Base-by-base conservation (phyloP, 768 basidiomycete species). In the Tulasnella calospora region DNA sequence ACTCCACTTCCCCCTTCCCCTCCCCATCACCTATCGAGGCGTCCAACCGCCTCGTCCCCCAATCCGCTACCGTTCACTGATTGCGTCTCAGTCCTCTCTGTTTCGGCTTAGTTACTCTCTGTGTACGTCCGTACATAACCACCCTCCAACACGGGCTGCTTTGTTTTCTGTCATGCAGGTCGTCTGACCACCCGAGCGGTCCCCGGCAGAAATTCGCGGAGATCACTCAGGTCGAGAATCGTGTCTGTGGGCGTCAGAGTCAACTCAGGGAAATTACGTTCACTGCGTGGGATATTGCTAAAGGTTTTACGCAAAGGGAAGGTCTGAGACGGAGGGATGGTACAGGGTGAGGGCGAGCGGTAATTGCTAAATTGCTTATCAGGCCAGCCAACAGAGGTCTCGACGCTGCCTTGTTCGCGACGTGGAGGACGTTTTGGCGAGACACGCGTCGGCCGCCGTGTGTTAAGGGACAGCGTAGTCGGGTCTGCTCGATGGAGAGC, bases 341-440 rank as follows among this genome's bases (percentile, higher is more conserved):
- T 40, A 46, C 38, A 40, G 17, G 15, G 38, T 33, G 21, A 36
- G 36, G 23, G 71, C 36, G 71, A 40, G 71, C 38, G 36, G 71
- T 40, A 72, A 72, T 72, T 72, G 71, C 71, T 72, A 72, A 72
- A 72, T 72, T 72, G 71, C 71, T 72, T 72, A 72, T 72, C 71
- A 33, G 71, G 71, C 71, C 44, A 35, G 36, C 23, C 15, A 40
- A 46, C n/a, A 35, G 30, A 72, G 71, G 71, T 72, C 36, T 40
- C 71, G 23, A 40, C 36, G 71, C 44, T 51, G 51, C 23, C 7
- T 19, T 36, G 9, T 40, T 21, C n/a, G 27, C 40, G 76, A 8
- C 35, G 51, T 47, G 4, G 9, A 46, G 10, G 19, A 36, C 30
- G 27, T n/a, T 38, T 38, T 41, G 4, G 38, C 44, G 36, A 17